Evolutionary conservation across 805 yeast species (phyloP).

Genomic region (Ogataea sp.): DNA sequence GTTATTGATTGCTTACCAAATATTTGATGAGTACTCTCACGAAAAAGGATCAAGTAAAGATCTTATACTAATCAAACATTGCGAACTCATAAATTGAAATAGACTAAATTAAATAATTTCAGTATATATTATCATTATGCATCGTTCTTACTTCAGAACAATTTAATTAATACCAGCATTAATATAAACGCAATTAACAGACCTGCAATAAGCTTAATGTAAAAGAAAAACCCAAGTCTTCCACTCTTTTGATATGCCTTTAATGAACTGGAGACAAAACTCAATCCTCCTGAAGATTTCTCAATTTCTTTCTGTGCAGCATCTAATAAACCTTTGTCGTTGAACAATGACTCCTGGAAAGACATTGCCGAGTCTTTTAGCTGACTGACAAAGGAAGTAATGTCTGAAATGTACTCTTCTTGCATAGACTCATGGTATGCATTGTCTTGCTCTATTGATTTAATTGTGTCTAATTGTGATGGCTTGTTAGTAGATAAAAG

Average conservation of each 20-base stretch:
- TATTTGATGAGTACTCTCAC: constrained; percentile 12
- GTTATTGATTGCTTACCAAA: constrained; percentile 7
- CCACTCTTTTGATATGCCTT: constrained; percentile 24
- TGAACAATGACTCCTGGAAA: constrained; percentile 22
- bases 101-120: too few relatives aligned
- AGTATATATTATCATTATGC: too few relatives aligned
- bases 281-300: constrained; percentile 19
- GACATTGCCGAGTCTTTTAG: constrained; percentile 23
- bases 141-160: constrained; percentile 29
- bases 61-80: too few relatives aligned
- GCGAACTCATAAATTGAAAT: too few relatives aligned
- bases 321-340: constrained; percentile 24
- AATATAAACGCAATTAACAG: constrained; percentile 18
- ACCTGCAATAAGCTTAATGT: constrained; percentile 17
- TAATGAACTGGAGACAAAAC: constrained; percentile 18
- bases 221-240: constrained; percentile 24
- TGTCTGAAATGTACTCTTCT: constrained; percentile 22
- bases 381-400: constrained; percentile 23
- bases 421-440: constrained; percentile 24
- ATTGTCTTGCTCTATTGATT: constrained; percentile 17
- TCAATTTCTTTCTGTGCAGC: constrained; percentile 27
- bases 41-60: constrained; percentile 21
- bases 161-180: constrained; percentile 18
- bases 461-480: constrained; percentile 20
- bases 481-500: constrained; percentile 15